Base-by-base conservation (phyloP, 2,329 filamentous ascomycete species). In the Trichophyton mentagrophytes region DNA sequence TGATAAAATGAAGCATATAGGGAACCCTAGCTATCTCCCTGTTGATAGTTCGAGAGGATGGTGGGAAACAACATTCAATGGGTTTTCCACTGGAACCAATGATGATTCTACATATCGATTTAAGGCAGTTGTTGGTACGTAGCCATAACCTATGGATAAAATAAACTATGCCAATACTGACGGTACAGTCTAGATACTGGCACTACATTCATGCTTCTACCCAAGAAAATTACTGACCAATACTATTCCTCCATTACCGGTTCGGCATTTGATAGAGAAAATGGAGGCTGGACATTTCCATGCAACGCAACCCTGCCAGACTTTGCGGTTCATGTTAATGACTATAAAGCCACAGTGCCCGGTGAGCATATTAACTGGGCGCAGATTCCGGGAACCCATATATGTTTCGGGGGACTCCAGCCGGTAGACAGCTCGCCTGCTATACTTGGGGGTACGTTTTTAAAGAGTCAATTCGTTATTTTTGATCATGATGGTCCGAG, bases 121-220 rank as follows among this genome's bases (percentile, higher is more conserved):
- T 59, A 55, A 42, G n/a, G 33, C 20, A 22, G 46, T 25, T 13
- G 20, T 51, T 13, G 46, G 46, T 51, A 51, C 7, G 46, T 51
- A 13, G 22, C 22, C 2, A 25, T 51, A 25, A 15, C 11, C 0
- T 51, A 44, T n/a, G 6, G n/a, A 17, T 44, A 51, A 4, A 13
- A 4, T 22, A 30, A 51, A 22, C 6, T 2, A 51, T 9, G 11
- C 13, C 9, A 33, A 38, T 15, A 30, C 8, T 25, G 15, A 11
- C 15, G 15, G n/a, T 25, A 20, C 6, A 1, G 6, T 25, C 11
- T 3, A 46, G 86, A 89, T 71, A 88, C 86, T 1, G 86, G 85
- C 30, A 87, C 85, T 3, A 84, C 85, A 0, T 75, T 89, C 59
- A 75, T 88, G 68, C 80, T 88, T 58, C 74, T 86, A 38, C 79